Conservation (phyloP, 495 filamentous ascomycete species). For the Tuber calosporum region DNA sequence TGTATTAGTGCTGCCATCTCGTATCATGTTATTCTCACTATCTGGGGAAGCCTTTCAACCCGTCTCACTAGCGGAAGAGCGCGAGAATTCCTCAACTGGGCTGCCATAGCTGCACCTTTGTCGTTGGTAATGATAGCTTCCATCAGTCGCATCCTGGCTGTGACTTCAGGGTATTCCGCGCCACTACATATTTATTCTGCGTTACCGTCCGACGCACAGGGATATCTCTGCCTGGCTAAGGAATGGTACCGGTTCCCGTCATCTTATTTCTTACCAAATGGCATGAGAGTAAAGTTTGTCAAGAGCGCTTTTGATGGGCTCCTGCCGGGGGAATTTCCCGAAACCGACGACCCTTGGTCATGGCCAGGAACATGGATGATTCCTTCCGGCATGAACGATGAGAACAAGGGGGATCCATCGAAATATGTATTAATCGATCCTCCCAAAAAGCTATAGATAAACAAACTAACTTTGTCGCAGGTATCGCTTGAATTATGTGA, state of each 20-base stretch:
- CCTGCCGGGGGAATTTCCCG: constrained; percentile 75
- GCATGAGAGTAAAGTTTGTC: constrained; percentile 76
- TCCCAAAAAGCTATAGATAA: not conserved
- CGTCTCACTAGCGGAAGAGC: constrained; percentile 43
- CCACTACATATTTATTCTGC: constrained; percentile 66
- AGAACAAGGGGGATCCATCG: constrained; percentile 72
- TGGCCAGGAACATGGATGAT: constrained; percentile 63
- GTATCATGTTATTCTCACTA: constrained; percentile 66
- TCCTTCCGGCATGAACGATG: constrained; percentile 83
- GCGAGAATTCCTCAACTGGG: constrained; percentile 55
- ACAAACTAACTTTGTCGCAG: constrained; percentile 42
- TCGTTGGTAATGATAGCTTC: constrained; percentile 59
- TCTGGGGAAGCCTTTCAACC: constrained; percentile 54
- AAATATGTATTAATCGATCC: constrained; percentile 62
- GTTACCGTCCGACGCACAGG: constrained; percentile 49
- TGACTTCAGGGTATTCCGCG: constrained; percentile 75
- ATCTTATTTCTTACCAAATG: constrained; percentile 76
- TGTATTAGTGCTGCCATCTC: constrained; percentile 86
- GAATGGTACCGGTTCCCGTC: constrained; percentile 99
- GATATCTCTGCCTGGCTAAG: constrained; percentile 80
- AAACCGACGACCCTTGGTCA: constrained; percentile 57
- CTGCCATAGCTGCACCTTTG: constrained; percentile 41
- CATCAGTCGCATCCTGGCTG: constrained; percentile 67
- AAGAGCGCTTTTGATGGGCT: constrained; percentile 83
- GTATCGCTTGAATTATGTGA: constrained; percentile 63